Percentiles rank a stretch among this genome's conserved stretches.
phyloP scores from a whole-genome alignment of 495 filamentous ascomycete species.

The Talaromyces liani region DNA sequence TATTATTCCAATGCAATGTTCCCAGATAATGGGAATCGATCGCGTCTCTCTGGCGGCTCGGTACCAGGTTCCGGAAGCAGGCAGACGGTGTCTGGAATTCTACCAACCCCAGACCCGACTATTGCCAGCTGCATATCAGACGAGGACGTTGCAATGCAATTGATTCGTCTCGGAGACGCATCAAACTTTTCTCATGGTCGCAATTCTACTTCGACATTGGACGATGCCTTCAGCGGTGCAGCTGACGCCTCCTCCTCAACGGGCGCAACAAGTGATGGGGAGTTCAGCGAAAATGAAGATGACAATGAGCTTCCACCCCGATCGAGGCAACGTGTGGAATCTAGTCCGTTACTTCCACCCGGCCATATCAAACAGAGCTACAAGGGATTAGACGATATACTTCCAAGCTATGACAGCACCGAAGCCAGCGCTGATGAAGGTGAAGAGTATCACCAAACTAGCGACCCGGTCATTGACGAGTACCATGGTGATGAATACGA shows the following conservation, averaged over 20 bases:
- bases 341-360: conserved; percentile 44
- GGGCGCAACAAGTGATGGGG: conserved; percentile 69
- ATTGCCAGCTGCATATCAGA: conserved; percentile 93
- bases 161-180: conserved; percentile 90
- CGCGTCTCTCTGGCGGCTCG: conserved; percentile 41
- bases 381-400: conserved; percentile 54
- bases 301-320: conserved; percentile 56
- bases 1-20: conserved; percentile 48
- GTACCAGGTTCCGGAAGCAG: conserved; percentile 30
- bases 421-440: conserved; percentile 59
- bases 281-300: conserved; percentile 66
- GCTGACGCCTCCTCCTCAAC: conserved; percentile 80
- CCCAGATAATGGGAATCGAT: conserved; percentile 54
- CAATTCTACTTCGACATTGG: conserved; percentile 86
- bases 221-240: conserved; percentile 83
- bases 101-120: conserved; percentile 91
- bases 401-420: conserved; percentile 59
- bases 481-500: conserved; percentile 39
- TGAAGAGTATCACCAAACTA: conserved; percentile 51
- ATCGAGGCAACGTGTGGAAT: conserved; percentile 54
- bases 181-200: conserved; percentile 84
- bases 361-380: conserved; percentile 44
- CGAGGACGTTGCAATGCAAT: conserved; percentile 92
- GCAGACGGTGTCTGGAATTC: conserved; percentile 45
- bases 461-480: conserved; percentile 53